Evolutionary conservation across 352 stramenopile genomes (phyloP).

Genomic region (Phytopythium cucurbitacearum): DNA sequence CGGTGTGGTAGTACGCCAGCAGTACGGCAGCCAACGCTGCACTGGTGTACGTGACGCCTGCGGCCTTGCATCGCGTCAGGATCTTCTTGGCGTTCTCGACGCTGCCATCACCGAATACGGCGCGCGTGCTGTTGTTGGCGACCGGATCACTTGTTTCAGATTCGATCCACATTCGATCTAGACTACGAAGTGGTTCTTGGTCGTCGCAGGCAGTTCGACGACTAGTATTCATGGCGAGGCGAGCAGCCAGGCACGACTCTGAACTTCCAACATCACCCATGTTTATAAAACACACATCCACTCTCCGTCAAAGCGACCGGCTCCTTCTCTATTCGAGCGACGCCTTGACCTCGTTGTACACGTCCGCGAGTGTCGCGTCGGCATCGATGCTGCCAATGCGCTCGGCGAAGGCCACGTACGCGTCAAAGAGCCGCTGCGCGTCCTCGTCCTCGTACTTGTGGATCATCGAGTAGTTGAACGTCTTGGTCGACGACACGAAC

Average conservation of each 20-base stretch:
- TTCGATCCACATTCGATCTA: too few species aligned
- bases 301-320: neutral
- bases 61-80: constrained; percentile 26
- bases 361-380: constrained; percentile 39
- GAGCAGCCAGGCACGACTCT: too few species aligned
- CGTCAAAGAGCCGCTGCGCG: constrained; percentile 38
- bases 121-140: constrained; percentile 22
- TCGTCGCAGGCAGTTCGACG: too few species aligned
- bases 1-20: constrained; percentile 26
- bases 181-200: too few species aligned
- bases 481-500: constrained; percentile 33
- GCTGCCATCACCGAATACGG: constrained; percentile 35
- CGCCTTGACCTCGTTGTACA: constrained; percentile 8
- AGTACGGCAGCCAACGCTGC: constrained; percentile 25
- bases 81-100: constrained; percentile 24
- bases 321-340: neutral
- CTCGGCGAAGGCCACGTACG: constrained; percentile 56
- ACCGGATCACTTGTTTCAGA: too few species aligned
- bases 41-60: constrained; percentile 31
- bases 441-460: constrained; percentile 36
- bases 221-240: too few species aligned
- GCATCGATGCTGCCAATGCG: constrained; percentile 32
- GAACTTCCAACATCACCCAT: too few species aligned
- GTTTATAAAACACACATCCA: too few species aligned
- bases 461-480: constrained; percentile 67